Percentiles rank a stretch among this genome's conserved stretches.
Evolutionary conservation across 371 early-diverging fungal genomes (phyloP).

Genomic region (Basidiobolus meristosporus): DNA sequence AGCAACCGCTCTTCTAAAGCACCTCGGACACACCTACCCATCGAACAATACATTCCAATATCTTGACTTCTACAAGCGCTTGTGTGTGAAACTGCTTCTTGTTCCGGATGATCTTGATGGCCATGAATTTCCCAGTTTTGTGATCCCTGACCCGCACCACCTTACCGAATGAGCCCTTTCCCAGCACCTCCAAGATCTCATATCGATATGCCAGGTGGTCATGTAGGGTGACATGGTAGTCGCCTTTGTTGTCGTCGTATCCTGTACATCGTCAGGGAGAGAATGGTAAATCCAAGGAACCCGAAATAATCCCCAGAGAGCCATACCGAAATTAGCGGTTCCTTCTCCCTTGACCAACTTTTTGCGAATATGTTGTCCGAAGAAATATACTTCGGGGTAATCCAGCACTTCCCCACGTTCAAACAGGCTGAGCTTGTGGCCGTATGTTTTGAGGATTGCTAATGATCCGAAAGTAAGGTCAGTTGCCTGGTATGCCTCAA

Average conservation of each 20-base stretch:
- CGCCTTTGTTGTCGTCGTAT: conserved; percentile 87
- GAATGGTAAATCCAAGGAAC: too few relatives aligned
- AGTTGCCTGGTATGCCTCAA: too few relatives aligned
- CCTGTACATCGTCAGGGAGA: too few relatives aligned
- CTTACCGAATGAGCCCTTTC: conserved; percentile 96
- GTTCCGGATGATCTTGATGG: conserved; percentile 91
- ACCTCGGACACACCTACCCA: conserved; percentile 23
- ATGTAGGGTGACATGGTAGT: conserved; percentile 64
- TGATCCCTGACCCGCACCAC: conserved; percentile 87
- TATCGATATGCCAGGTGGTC: conserved; percentile 87
- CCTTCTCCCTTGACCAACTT: too few relatives aligned
- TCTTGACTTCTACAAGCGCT: conserved; percentile 85
- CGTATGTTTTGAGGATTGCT: too few relatives aligned
- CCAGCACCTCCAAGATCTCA: conserved; percentile 72
- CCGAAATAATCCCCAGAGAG: too few relatives aligned
- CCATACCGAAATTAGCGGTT: too few relatives aligned
- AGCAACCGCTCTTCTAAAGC: background rate
- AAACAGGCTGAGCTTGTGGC: conserved; percentile 4
- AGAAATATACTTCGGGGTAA: conserved; percentile 66
- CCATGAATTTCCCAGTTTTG: conserved; percentile 66
- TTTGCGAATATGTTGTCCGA: too few relatives aligned
- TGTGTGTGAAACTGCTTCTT: conserved; percentile 91
- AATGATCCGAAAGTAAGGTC: too few relatives aligned
- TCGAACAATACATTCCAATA: conserved; percentile 43
- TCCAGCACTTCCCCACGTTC: conserved; percentile 71